Base-by-base conservation (phyloP, 1,139 yeast genomes). In the Hemisphaericaspora lyxosophila region DNA sequence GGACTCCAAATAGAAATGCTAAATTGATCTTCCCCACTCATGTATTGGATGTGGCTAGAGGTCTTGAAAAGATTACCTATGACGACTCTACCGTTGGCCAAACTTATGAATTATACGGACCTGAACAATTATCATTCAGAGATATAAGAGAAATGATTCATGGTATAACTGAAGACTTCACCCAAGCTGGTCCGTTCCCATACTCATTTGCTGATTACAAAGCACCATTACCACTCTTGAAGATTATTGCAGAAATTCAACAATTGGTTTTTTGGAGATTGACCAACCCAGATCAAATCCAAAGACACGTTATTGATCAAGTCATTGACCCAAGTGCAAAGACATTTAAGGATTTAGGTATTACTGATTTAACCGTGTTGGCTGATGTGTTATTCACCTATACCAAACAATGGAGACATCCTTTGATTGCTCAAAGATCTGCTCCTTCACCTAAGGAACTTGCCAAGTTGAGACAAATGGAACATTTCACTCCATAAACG, bases 31-130 rank as follows among this genome's bases (percentile, higher is more conserved):
- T 75, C 53, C 96, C 96, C 31, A 82, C 81, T n/a, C 86, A 82
- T 56, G 90, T 81, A 25, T 54, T 71, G 40, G 95, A 87, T 57
- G 90, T 87, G 39, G 94, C 95, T 14, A 69, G 76, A 47, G 95
- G 86, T 7, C 70, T 87, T 51, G 95, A 85, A 64, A 74, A 70
- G 53, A 85, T 87, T 51, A 92, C 88, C 12, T 87, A 69, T 59
- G 92, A 87, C 60, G 95, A 87, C 60, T 68, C 86, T 36, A 85
- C 95, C 19, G 73, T 72, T 19, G 95, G 95, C 45, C 76, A 85
- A 63, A 75, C 85, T 36, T 87, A 62, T 60, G 96, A 87, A 64
- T 74, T 87, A 48, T 73, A 68, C 55, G 95, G 95, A n/a, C 76
- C 82, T 16, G 85, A 85, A 59, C 71, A 73, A 52, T 75, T 80